Evolutionary conservation across 108 stramenopile species (phyloP).

Genomic region (Ochromonas danica): DNA sequence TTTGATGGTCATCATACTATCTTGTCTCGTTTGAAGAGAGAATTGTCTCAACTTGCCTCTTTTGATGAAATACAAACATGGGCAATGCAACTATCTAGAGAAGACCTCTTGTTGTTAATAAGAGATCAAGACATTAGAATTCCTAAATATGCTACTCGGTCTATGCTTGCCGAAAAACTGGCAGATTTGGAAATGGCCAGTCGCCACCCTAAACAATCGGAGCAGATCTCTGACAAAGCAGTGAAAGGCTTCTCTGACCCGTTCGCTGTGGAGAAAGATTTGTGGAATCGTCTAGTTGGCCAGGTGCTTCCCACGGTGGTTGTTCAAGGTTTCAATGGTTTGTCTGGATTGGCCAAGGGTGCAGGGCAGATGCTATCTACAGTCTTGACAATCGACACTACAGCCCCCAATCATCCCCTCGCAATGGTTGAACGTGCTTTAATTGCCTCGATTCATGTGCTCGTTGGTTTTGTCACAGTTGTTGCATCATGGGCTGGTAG

Average conservation of each 20-base stretch:
- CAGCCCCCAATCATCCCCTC: not conserved
- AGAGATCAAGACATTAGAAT: not conserved
- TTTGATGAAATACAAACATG: not conserved
- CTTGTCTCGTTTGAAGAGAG: not conserved
- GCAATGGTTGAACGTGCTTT: not conserved
- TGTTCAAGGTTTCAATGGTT: not conserved
- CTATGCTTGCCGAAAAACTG: not conserved
- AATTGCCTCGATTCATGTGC: not conserved
- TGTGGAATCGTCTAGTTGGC: not conserved
- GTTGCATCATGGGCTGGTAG: not conserved
- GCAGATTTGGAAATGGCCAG: not conserved
- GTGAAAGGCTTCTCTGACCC: not conserved
- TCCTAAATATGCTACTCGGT: not conserved
- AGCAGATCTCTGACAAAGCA: not conserved
- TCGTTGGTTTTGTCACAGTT: not conserved
- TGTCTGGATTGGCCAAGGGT: too few species aligned
- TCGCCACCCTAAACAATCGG: not conserved
- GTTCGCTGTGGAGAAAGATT: not conserved
- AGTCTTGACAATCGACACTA: too few species aligned
- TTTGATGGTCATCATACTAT: not conserved
- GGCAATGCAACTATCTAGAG: not conserved
- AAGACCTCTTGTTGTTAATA: not conserved
- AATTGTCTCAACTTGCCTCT: not conserved
- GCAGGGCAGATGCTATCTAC: too few species aligned
- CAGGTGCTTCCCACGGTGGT: not conserved